Conservation (phyloP, 2,329 filamentous ascomycete genomes). For the Penicillium occitanis region DNA sequence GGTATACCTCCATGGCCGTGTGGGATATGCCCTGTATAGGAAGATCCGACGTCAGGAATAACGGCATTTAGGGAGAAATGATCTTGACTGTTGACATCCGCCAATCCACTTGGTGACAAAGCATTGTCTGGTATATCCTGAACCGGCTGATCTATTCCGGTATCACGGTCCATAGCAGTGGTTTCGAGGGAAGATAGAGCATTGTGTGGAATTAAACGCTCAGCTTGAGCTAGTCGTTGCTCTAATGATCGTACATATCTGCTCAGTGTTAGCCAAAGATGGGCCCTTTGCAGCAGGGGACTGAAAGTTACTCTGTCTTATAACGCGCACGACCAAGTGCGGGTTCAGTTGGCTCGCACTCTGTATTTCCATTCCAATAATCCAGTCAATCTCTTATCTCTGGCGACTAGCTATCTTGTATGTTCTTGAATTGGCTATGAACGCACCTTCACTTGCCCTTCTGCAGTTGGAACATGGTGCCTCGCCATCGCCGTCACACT, state of each 20-base stretch:
- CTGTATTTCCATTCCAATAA: not conserved
- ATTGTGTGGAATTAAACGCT: not conserved
- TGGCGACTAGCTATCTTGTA: not conserved
- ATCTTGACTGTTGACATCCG: not conserved
- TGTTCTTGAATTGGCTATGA: not conserved
- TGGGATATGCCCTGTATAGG: not conserved
- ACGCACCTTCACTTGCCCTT: not conserved
- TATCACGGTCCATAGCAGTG: not conserved
- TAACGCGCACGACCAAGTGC: not conserved
- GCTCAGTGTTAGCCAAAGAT: not conserved
- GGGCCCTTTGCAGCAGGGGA: not conserved
- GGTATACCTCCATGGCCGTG: not conserved
- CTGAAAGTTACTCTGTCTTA: not conserved
- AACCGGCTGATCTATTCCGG: not conserved
- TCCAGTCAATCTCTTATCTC: not conserved
- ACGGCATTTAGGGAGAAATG: not conserved
- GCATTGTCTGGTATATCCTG: not conserved
- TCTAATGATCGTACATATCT: constrained; percentile 2
- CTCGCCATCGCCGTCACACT: not conserved
- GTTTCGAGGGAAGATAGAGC: not conserved
- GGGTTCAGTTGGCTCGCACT: not conserved
- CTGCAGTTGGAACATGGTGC: not conserved
- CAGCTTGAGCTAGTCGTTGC: constrained; percentile 4
- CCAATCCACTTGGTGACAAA: not conserved
- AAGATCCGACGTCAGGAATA: not conserved